A percentile compares a stretch with the other conserved stretches of the same genome.
phyloP scores from a whole-genome alignment of 2,329 filamentous ascomycete genomes.

The Paracorniculantispora psalliotae region DNA sequence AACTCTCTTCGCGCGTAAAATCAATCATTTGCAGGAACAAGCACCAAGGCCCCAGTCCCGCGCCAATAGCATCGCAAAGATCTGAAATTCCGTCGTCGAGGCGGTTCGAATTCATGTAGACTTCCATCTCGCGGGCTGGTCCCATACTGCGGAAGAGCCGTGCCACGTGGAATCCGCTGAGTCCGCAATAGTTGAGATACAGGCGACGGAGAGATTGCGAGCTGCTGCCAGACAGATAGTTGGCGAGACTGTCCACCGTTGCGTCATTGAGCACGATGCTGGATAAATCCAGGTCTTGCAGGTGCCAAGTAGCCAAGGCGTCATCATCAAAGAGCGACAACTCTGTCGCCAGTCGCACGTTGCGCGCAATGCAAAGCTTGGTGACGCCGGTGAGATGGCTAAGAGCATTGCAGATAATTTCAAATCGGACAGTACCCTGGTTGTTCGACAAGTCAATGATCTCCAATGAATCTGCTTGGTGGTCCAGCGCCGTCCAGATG shows the following conservation, averaged over 20 bases:
- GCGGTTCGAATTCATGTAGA: conserved; percentile 48
- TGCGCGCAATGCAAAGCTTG: conserved; percentile 46
- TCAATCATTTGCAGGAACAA: conserved; percentile 55
- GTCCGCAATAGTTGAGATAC: conserved; percentile 46
- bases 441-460: conserved; percentile 50
- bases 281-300: conserved; percentile 52
- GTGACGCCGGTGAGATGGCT: conserved; percentile 39
- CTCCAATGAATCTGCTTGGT: conserved; percentile 41
- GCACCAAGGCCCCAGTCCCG: conserved; percentile 43
- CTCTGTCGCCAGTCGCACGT: conserved; percentile 41
- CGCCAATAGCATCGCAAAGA: conserved; percentile 42
- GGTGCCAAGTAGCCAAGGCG: conserved; percentile 37
- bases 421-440: conserved; percentile 44
- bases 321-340: conserved; percentile 43
- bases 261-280: conserved; percentile 49
- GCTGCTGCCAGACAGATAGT: conserved; percentile 38
- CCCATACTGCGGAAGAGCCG: conserved; percentile 48
- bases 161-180: conserved; percentile 46
- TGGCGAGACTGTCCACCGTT: conserved; percentile 42
- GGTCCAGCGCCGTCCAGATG: conserved; percentile 43
- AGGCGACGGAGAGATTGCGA: conserved; percentile 40
- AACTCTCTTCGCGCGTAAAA: conserved; percentile 47
- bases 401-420: conserved; percentile 40
- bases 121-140: conserved; percentile 40
- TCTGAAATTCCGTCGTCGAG: conserved; percentile 49